Conservation (phyloP, 352 stramenopile species). For the Pythium chondricola region DNA sequence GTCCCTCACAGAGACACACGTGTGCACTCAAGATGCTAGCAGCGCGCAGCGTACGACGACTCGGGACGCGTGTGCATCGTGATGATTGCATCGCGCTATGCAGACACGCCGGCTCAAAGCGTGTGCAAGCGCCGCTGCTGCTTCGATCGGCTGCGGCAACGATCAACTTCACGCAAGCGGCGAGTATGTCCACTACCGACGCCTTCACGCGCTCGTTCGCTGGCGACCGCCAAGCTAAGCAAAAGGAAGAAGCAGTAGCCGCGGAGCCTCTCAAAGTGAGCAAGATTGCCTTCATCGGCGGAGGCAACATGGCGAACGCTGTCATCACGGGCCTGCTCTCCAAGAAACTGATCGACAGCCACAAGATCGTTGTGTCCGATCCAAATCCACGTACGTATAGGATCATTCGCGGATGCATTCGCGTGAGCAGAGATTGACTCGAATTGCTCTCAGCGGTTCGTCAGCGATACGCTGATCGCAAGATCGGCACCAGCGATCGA, state of each 20-base stretch:
- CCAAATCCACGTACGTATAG: slow-evolving; percentile 46
- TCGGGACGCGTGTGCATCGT: not conserved
- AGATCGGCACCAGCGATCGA: slow-evolving; percentile 53
- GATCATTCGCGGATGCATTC: not conserved
- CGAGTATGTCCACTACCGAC: no score
- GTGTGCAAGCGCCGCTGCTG: no score
- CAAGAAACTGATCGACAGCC: slow-evolving; percentile 51
- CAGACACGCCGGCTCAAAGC: not conserved
- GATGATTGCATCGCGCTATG: slow-evolving; percentile 1
- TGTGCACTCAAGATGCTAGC: not conserved
- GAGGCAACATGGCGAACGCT: slow-evolving; percentile 88
- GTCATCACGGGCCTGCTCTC: slow-evolving; percentile 77
- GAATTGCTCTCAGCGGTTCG: slow-evolving; percentile 14
- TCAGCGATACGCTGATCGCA: slow-evolving; percentile 48
- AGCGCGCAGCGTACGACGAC: slow-evolving; percentile 1
- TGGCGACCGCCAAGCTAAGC: not conserved
- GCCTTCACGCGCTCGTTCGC: slow-evolving; percentile 13
- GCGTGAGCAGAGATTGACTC: slow-evolving; percentile 16
- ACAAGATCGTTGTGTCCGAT: slow-evolving; percentile 78
- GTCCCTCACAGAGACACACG: no score
- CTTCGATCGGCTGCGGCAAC: no score
- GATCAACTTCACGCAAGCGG: no score
- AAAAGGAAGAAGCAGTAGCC: not conserved
- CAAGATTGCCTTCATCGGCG: slow-evolving; percentile 75
- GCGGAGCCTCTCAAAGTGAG: slow-evolving; percentile 29